A percentile compares a stretch with the other conserved stretches of the same genome.
phyloP scores from a whole-genome alignment of 2,329 filamentous ascomycete genomes.

The Tolypocladium tundrense region DNA sequence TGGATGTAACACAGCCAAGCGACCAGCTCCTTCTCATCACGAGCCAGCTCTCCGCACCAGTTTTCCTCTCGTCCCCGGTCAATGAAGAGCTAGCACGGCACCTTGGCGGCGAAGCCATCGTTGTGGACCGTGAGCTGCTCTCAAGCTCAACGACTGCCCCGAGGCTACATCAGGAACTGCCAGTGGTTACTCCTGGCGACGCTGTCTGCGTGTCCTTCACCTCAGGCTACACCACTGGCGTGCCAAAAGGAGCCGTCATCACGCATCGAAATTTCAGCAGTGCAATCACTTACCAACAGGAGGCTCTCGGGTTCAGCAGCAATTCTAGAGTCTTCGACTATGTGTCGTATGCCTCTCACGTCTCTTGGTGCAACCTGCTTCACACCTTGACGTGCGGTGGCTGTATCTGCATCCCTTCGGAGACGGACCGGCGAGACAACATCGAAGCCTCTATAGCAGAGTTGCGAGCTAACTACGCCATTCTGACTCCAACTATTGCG shows the following conservation, averaged over 20 bases:
- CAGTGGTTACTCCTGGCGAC: conserved; percentile 5
- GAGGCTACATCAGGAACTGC: background rate
- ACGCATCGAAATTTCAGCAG: conserved; percentile 9
- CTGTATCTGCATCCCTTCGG: conserved; percentile 2
- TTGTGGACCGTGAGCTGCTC: conserved; percentile 1
- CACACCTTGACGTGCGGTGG: background rate
- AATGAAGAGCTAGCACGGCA: conserved; percentile 3
- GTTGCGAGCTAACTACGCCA: background rate
- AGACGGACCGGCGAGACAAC: background rate
- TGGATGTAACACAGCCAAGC: conserved; percentile 13
- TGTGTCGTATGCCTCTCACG: conserved; percentile 1
- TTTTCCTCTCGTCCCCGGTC: conserved; percentile 10
- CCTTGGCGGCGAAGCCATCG: conserved; percentile 1
- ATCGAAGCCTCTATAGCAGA: background rate
- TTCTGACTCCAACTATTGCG: background rate
- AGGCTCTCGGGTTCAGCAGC: conserved; percentile 3
- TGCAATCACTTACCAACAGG: conserved; percentile 4
- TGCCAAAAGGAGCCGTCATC: conserved; percentile 38
- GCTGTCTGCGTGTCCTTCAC: conserved; percentile 35
- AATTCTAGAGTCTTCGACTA: conserved; percentile 6
- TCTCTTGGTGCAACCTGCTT: background rate
- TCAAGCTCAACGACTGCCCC: background rate
- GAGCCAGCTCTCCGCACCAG: conserved; percentile 5
- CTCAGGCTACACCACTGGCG: conserved; percentile 37
- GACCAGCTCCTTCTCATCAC: conserved; percentile 8